phyloP scores from a whole-genome alignment of 1,139 yeast species.

The Debaryomycetaceae sp. region DNA sequence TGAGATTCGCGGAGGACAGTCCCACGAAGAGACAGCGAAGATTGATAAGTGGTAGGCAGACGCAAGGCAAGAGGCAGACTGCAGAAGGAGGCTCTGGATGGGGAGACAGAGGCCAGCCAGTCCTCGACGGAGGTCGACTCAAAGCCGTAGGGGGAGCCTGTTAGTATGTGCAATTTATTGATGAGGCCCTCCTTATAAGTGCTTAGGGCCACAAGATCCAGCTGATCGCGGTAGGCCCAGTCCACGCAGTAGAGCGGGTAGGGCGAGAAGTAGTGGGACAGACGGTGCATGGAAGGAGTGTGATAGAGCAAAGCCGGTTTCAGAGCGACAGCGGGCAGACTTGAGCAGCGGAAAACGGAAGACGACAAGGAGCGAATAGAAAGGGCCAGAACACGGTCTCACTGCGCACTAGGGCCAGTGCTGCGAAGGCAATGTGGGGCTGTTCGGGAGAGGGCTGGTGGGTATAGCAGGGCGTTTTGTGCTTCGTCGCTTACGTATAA shows the following conservation, averaged over 20 bases:
- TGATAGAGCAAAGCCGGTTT: not conserved
- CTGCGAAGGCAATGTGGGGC: too few species aligned
- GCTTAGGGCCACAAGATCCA: conserved; percentile 50
- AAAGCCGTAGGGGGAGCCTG: conserved; percentile 25
- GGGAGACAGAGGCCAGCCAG: not conserved
- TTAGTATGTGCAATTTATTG: conserved; percentile 43
- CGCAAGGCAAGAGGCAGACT: not conserved
- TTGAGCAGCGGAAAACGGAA: too few species aligned
- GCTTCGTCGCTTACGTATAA: too few species aligned
- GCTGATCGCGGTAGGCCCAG: conserved; percentile 42
- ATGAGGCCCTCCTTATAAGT: conserved; percentile 62
- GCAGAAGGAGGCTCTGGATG: not conserved
- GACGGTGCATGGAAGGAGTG: conserved; percentile 15
- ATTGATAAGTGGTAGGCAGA: not conserved
- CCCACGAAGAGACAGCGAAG: too few species aligned
- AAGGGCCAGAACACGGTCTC: too few species aligned
- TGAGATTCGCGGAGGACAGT: too few species aligned
- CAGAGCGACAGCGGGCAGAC: too few species aligned
- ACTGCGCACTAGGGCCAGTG: too few species aligned
- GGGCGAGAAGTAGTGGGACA: conserved; percentile 48
- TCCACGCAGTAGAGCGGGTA: conserved; percentile 59
- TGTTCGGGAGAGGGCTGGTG: too few species aligned
- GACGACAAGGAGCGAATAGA: too few species aligned
- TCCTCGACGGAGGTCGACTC: conserved; percentile 7
- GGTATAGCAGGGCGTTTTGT: too few species aligned